These are phyloP conservation scores for Onygenales sp. DNA, from an alignment of 2,329 filamentous ascomycete genomes.

Conservation along the genomic window DNA sequence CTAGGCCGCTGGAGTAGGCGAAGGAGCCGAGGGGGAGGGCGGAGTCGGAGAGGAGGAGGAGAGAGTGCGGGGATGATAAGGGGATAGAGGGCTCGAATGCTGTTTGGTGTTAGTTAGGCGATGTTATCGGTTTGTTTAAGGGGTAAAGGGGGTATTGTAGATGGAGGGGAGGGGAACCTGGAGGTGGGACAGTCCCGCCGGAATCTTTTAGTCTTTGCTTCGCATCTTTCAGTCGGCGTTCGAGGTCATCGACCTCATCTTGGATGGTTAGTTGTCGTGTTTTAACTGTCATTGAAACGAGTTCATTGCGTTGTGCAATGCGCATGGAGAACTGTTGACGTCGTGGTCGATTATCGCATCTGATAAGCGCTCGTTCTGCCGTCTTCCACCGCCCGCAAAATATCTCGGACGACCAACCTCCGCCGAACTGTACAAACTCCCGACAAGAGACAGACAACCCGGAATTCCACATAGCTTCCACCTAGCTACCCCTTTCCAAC, in stretches of 20 bases:
- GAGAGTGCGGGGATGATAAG: constrained; percentile 36
- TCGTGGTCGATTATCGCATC: not conserved
- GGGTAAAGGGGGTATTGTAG: not conserved
- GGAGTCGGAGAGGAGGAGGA: constrained; percentile 55
- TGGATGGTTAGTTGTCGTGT: constrained; percentile 17
- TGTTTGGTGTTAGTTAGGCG: not conserved
- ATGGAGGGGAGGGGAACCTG: not conserved
- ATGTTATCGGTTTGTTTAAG: not conserved
- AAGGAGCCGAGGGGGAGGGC: constrained; percentile 56
- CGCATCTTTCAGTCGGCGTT: constrained; percentile 38
- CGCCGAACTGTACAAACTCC: not conserved
- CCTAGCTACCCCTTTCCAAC: not conserved
- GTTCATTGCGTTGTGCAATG: not conserved
- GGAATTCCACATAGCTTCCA: not conserved
- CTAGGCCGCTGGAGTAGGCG: constrained; percentile 55
- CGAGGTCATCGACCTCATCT: constrained; percentile 37
- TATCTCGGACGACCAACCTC: not conserved
- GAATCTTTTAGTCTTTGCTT: constrained; percentile 29
- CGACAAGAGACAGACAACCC: not conserved
- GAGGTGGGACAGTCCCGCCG: constrained; percentile 8
- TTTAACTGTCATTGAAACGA: constrained; percentile 14
- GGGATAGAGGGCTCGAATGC: constrained; percentile 12
- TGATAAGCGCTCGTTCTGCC: not conserved
- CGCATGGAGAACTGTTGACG: not conserved
- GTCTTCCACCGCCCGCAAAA: not conserved